Base-by-base conservation (phyloP, 371 early-diverging fungal species). In the Mucor velutinosus region DNA sequence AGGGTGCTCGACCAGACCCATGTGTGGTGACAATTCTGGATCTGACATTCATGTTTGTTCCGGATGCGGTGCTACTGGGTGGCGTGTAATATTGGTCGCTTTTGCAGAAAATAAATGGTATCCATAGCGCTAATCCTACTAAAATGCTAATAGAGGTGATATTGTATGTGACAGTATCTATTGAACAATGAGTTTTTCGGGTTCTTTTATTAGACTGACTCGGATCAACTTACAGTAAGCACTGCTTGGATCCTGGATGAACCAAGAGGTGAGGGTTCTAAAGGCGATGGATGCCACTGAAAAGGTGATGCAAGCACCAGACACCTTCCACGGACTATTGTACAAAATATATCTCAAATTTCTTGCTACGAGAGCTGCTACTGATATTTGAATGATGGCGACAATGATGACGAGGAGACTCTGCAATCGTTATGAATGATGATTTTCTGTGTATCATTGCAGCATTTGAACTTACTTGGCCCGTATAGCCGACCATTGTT, bases 351-450 rank as follows among this genome's bases (percentile, higher is more conserved):
- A 47, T 30, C 63, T 37, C 23, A 55, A 19, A 27, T 63, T 63
- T 55, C 63, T 17, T 17, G 37, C 4, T 21, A 63, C 29, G 3
- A 63, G n/a, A 8, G 49, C 29, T 17, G 53, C n/a, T n/a, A 63
- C 3, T 2, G 32, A 39, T 21, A 39, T 35, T 15, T 53, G 37
- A 25, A 63, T 30, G 25, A 63, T 53, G 37, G 63, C 33, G 1
- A 63, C 63, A 55, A 63, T 63, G 15, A 63, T 63, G 2, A 63
- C 63, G 53, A 63, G 37, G 8, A 63, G 17, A 17, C 63, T 63
- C 63, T 63, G 25, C 10, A 25, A 15, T 29, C 15, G 0, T 15
- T 43, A 6, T 58, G n/a, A 58, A n/a, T 58, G 29, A 11, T 37
- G 14, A 1, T 30, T 61, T 19, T 8, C 25, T 53, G 49, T 19